These are phyloP conservation scores for Endoconidiophora polonica DNA, from an alignment of 2,329 filamentous ascomycete genomes.

Conservation along the genomic window DNA sequence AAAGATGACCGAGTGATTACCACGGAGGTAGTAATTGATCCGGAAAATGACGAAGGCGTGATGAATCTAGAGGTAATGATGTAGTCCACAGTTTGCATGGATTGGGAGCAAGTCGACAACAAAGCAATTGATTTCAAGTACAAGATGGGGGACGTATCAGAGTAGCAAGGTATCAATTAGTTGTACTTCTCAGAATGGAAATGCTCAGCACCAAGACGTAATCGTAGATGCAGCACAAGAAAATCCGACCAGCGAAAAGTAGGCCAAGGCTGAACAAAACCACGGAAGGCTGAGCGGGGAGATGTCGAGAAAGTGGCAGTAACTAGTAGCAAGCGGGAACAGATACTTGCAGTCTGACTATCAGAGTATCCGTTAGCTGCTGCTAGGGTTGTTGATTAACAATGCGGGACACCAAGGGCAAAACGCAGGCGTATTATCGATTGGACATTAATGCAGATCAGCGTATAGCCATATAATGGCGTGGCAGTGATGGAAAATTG, in stretches of 20 bases:
- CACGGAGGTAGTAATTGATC: not conserved
- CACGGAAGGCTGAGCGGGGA: conserved; percentile 8
- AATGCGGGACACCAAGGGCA: not conserved
- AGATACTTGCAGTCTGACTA: not conserved
- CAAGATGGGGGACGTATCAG: too few relatives aligned
- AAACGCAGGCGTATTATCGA: not conserved
- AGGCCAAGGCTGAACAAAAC: conserved; percentile 2
- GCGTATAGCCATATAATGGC: not conserved
- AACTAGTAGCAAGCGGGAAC: too few relatives aligned
- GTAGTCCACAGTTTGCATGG: not conserved
- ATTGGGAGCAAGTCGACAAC: not conserved
- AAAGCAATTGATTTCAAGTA: not conserved
- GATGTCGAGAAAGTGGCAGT: not conserved
- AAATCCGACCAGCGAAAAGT: not conserved
- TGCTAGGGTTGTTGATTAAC: too few relatives aligned
- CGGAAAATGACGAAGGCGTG: too few relatives aligned
- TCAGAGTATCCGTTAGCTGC: not conserved
- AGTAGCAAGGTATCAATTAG: too few relatives aligned
- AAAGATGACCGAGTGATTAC: not conserved
- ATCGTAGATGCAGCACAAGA: not conserved
- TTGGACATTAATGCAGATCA: not conserved
- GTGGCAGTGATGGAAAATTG: too few relatives aligned
- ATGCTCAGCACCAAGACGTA: not conserved
- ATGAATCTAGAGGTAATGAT: too few relatives aligned
- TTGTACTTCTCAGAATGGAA: not conserved